Evolutionary conservation across 495 filamentous ascomycete species (phyloP).

Genomic region (Penicillium soppii): DNA sequence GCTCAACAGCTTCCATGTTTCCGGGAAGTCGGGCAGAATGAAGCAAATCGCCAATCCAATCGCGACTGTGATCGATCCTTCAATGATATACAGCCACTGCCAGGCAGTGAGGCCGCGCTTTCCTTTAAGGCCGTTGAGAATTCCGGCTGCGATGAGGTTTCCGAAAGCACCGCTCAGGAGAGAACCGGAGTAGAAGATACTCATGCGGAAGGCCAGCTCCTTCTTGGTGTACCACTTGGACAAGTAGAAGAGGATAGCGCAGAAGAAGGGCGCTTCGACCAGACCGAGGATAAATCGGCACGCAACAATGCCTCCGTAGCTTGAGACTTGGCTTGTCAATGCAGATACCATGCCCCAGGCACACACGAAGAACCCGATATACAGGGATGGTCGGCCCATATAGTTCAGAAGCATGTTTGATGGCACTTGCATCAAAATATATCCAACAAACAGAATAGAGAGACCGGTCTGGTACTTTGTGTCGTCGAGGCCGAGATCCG

Average conservation of each 20-base stretch:
- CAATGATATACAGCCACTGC: constrained; percentile 56
- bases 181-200: constrained; percentile 66
- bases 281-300: constrained; percentile 54
- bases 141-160: constrained; percentile 59
- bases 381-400: constrained; percentile 48
- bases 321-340: constrained; percentile 51
- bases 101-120: constrained; percentile 43
- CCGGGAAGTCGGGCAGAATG: constrained; percentile 50
- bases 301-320: constrained; percentile 52
- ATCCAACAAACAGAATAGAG: constrained; percentile 54
- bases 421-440: constrained; percentile 56
- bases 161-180: constrained; percentile 64
- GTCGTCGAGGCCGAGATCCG: constrained; percentile 39
- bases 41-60: constrained; percentile 40
- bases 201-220: constrained; percentile 58
- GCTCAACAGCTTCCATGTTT: constrained; percentile 45
- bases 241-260: constrained; percentile 53
- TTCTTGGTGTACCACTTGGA: constrained; percentile 61
- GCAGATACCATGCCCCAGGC: constrained; percentile 55
- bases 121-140: constrained; percentile 42
- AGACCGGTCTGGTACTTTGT: constrained; percentile 49
- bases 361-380: constrained; percentile 50
- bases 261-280: constrained; percentile 54
- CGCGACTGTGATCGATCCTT: constrained; percentile 41
- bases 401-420: constrained; percentile 63